Evolutionary conservation across 768 basidiomycete species (phyloP).

Genomic region (Calocera viscosa): DNA sequence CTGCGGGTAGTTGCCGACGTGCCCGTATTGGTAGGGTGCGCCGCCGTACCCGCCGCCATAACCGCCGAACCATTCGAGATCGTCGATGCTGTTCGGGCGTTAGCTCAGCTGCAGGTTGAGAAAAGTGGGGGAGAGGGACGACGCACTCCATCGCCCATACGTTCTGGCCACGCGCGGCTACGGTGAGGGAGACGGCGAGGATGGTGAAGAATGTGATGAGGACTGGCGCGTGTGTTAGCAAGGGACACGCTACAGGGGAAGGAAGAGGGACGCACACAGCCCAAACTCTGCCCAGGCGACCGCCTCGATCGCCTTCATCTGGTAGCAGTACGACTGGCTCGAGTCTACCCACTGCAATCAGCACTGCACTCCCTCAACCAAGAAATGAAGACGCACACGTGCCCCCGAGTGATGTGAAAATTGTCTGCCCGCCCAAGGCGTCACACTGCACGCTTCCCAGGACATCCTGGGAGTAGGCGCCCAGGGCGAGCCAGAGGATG

Average conservation of each 20-base stretch:
- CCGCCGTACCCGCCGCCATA: conserved; percentile 37
- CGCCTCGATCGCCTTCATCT: conserved; percentile 67
- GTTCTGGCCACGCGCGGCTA: conserved; percentile 20
- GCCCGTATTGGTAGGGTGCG: background rate
- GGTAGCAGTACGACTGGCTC: conserved; percentile 49
- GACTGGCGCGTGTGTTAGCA: conserved; percentile 24
- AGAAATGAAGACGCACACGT: background rate
- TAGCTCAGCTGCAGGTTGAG: conserved; percentile 39
- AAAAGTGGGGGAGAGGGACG: conserved; percentile 23
- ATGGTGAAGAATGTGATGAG: conserved; percentile 43
- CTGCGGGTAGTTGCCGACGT: conserved; percentile 1
- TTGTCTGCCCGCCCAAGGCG: conserved; percentile 25
- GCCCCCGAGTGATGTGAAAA: background rate
- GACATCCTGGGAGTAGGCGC: conserved; percentile 34
- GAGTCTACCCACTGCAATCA: conserved; percentile 33
- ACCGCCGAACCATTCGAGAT: conserved; percentile 69
- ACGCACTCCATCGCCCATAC: background rate
- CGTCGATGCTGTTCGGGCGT: conserved; percentile 46
- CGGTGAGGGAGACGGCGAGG: conserved; percentile 36
- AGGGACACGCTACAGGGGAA: conserved; percentile 9
- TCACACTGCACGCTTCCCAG: conserved; percentile 55
- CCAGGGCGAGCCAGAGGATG: conserved; percentile 44
- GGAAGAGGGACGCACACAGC: conserved; percentile 29
- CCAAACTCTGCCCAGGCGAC: conserved; percentile 66
- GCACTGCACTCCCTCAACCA: background rate